Conservation (phyloP, 129 eudicot species). For the Sambucus nigra region DNA sequence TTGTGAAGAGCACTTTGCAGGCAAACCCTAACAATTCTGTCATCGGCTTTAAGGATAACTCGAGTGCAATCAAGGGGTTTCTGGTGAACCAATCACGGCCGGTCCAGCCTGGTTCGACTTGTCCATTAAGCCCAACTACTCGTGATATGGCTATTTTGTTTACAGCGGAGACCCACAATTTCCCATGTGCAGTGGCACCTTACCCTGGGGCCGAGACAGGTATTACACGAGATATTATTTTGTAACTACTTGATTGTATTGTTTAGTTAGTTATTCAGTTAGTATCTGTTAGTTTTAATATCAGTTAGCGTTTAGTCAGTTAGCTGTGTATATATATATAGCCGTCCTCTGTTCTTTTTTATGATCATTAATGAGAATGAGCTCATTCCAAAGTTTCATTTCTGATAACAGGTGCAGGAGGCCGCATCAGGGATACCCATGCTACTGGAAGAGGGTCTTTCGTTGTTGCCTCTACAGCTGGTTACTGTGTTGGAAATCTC, state of each 20-base stretch:
- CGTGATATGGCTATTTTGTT: slow-evolving; percentile 74
- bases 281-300: no score
- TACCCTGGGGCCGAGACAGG: slow-evolving; percentile 97
- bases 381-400: no score
- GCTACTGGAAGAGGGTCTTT: slow-evolving; percentile 90
- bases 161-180: slow-evolving; percentile 95
- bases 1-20: slow-evolving; percentile 74
- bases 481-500: slow-evolving; percentile 57
- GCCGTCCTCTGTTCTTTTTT: no score
- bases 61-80: slow-evolving; percentile 96
- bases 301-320: no score
- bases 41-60: slow-evolving; percentile 90
- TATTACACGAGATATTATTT: no score
- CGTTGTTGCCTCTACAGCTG: slow-evolving; percentile 77
- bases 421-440: slow-evolving; percentile 84
- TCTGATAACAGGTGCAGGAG: slow-evolving; percentile 99
- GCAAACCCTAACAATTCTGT: slow-evolving; percentile 92
- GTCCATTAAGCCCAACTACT: slow-evolving; percentile 34
- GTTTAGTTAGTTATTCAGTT: no score
- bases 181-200: slow-evolving; percentile 98
- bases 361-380: no score
- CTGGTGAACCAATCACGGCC: slow-evolving; percentile 67
- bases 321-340: no score
- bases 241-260: no score
- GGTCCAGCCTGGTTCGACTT: slow-evolving; percentile 58